Base-by-base conservation (phyloP, 768 basidiomycete species). In the Pulveroboletus sp. region DNA sequence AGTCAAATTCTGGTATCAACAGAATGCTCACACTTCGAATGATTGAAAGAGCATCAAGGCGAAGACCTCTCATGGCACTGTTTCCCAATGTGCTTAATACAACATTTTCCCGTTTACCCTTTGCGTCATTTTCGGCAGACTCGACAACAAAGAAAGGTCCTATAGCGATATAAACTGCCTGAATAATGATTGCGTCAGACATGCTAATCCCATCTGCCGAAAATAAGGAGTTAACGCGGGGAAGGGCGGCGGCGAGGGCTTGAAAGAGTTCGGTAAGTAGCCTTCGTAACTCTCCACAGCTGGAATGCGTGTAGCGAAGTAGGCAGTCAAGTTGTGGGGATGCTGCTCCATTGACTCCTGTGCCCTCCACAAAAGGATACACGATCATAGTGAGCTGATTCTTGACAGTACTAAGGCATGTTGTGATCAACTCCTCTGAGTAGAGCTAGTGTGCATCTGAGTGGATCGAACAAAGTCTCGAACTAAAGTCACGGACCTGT, bases 81-180 rank as follows among this genome's bases (percentile, higher is more conserved):
- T 77, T 82, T 2, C 90, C 87, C 35, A 92, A 75, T 0, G 85
- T 86, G 59, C 72, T 77, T 55, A 84, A 68, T 4, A 89, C 70
- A 6, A 80, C 72, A 45, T 63, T 68, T 38, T 72, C 80, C 59
- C 81, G 85, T 70, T 79, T 80, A 28, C 73, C 74, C 58, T 76
- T 82, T 10, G 70, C 65, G 41, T 82, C 80, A 36, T 73, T 71
- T 30, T 85, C 84, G 4, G 75, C 72, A 11, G 74, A 71, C 37
- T 91, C 90, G n/a, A 82, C 81, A 6, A 92, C 82, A 61, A 98
- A 98, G 66, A 98, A 93, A 0, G 95, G 94, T 7, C 89, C 90
- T 56, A 97, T 92, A 4, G 93, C 82, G 45, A 97, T 86, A 67
- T 95, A 98, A 4, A 96, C 89, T 0, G 86, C 84, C 57, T 90